Evolutionary conservation across 2,329 filamentous ascomycete genomes (phyloP).

Genomic region (Aureobasidium sp.): DNA sequence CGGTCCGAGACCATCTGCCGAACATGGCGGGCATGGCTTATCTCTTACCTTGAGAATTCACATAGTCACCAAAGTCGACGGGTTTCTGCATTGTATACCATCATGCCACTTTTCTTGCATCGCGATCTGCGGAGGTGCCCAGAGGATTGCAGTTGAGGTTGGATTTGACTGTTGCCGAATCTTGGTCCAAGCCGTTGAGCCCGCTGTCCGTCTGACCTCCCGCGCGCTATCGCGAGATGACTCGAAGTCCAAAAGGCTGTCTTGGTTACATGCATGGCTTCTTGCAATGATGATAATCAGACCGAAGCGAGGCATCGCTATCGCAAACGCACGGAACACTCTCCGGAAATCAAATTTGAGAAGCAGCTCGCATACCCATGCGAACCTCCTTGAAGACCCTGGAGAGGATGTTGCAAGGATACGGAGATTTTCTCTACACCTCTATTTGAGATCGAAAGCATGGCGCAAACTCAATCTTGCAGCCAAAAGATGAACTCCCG

Average conservation of each 20-base stretch:
- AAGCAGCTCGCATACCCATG: background rate
- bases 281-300: background rate
- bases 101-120: background rate
- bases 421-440: slow-evolving; percentile 2
- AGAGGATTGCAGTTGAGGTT: background rate
- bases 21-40: background rate
- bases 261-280: background rate
- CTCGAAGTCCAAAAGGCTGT: background rate
- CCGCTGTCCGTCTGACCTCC: background rate
- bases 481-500: background rate
- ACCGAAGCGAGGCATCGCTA: background rate
- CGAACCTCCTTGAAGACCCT: background rate
- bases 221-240: background rate
- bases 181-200: slow-evolving; percentile 13
- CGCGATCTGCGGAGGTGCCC: background rate
- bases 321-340: background rate
- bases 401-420: slow-evolving; percentile 1
- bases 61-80: background rate
- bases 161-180: slow-evolving; percentile 6
- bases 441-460: background rate
- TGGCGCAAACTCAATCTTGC: slow-evolving; percentile 16
- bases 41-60: too few relatives aligned
- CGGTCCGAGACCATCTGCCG: slow-evolving; percentile 7
- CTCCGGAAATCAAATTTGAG: background rate
- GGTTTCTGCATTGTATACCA: background rate